phyloP scores from a whole-genome alignment of 257 asterid genomes.

The Echites panduratus region DNA sequence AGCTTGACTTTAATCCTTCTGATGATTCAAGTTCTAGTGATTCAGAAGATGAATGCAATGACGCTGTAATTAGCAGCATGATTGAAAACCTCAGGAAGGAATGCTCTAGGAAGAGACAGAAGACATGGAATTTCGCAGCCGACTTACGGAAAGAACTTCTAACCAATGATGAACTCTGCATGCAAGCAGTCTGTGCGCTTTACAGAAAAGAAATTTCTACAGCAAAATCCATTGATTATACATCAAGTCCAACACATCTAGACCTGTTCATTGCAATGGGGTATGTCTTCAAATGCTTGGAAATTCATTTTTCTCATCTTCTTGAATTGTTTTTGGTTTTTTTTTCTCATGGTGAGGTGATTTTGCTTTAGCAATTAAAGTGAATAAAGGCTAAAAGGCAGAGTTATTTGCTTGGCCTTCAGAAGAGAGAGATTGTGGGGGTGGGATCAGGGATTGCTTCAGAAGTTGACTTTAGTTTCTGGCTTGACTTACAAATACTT shows the following conservation, averaged over 20 bases:
- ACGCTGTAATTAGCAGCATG: background rate
- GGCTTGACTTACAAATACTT: background rate
- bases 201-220: slow-evolving; percentile 4
- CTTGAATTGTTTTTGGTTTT: too few relatives aligned
- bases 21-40: slow-evolving; percentile 15
- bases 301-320: background rate
- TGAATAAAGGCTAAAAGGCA: too few relatives aligned
- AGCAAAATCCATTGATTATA: background rate
- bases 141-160: slow-evolving; percentile 2
- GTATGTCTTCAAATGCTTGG: background rate
- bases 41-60: slow-evolving; percentile 11
- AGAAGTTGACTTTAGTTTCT: background rate
- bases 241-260: background rate
- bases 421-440: background rate
- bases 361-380: background rate
- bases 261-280: background rate
- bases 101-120: background rate
- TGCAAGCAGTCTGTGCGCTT: slow-evolving; percentile 11
- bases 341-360: background rate
- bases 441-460: background rate
- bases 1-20: background rate
- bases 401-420: background rate
- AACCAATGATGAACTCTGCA: slow-evolving; percentile 2
- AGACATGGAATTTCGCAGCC: slow-evolving; percentile 1
- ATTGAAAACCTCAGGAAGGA: background rate